Percentiles rank a stretch among this genome's conserved stretches.
Conservation (phyloP, 2,329 filamentous ascomycete genomes). For the Stemphylium beticola region DNA sequence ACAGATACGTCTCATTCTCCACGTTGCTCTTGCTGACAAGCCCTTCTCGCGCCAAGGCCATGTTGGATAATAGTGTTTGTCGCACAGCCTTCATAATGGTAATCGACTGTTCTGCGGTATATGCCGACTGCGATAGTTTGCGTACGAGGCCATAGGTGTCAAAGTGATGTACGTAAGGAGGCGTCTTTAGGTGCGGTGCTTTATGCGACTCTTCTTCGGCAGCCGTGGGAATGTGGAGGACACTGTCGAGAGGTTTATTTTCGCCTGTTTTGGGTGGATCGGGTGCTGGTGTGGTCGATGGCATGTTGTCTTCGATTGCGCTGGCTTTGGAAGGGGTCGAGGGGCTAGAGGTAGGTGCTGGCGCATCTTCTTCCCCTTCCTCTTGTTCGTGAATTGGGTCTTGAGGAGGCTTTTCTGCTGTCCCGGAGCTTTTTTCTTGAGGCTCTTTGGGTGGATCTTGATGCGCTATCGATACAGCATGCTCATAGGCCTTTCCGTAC, state of each 20-base stretch:
- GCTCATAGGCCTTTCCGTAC: conserved; percentile 58
- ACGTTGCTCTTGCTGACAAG: conserved; percentile 90
- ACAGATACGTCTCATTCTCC: conserved; percentile 94
- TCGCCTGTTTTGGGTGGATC: conserved; percentile 33
- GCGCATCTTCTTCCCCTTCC: conserved; percentile 33
- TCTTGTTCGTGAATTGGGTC: conserved; percentile 28
- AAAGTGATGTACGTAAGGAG: conserved; percentile 93
- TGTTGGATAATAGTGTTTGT: conserved; percentile 74
- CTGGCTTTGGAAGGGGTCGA: conserved; percentile 19
- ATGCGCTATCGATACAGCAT: conserved; percentile 47
- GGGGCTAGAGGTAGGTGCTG: conserved; percentile 23
- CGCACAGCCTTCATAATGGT: conserved; percentile 93
- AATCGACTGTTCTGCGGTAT: conserved; percentile 75
- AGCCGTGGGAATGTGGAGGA: conserved; percentile 51
- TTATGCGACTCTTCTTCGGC: conserved; percentile 52
- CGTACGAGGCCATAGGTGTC: conserved; percentile 91
- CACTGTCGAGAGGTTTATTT: conserved; percentile 48
- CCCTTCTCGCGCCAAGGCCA: conserved; percentile 78
- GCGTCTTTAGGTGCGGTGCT: conserved; percentile 72
- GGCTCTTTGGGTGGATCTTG: conserved; percentile 13
- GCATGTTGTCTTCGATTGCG: conserved; percentile 18
- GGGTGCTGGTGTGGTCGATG: conserved; percentile 19
- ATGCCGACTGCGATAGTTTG: conserved; percentile 74
- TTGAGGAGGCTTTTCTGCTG: conserved; percentile 9
- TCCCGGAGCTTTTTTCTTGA: conserved; percentile 2